phyloP scores from a whole-genome alignment of 768 basidiomycete genomes.

The Leccinum subgranulosum region DNA sequence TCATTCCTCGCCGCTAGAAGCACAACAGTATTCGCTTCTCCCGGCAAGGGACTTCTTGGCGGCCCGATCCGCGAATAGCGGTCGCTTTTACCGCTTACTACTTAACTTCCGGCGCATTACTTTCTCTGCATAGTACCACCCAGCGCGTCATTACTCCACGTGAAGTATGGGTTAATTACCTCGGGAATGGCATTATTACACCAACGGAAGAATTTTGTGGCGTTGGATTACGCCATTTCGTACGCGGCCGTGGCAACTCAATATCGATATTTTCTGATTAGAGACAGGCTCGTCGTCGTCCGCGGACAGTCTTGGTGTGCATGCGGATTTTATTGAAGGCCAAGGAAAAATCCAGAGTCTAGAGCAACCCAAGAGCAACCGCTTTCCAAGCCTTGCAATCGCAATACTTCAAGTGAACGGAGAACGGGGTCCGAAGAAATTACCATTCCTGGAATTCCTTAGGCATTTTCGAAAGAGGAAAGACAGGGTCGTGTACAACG shows the following conservation, averaged over 20 bases:
- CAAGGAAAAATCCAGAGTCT: slow-evolving; percentile 10
- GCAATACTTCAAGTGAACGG: slow-evolving; percentile 2
- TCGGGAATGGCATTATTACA: slow-evolving; percentile 4
- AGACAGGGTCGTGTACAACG: neutral
- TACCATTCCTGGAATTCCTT: neutral
- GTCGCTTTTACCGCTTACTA: neutral
- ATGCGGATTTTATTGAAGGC: neutral
- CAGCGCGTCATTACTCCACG: neutral
- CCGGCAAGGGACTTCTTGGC: slow-evolving; percentile 17
- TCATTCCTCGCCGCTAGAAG: slow-evolving; percentile 1
- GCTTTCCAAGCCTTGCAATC: neutral
- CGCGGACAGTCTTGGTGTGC: slow-evolving; percentile 5
- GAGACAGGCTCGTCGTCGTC: neutral
- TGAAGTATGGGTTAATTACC: neutral
- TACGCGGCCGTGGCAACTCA: neutral
- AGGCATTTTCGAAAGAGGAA: slow-evolving; percentile 3
- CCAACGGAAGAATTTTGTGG: neutral
- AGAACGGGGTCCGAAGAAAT: neutral
- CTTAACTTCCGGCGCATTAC: neutral
- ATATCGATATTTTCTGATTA: neutral
- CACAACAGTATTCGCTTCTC: neutral
- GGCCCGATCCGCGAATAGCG: slow-evolving; percentile 8
- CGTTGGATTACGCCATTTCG: neutral
- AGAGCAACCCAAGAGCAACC: neutral
- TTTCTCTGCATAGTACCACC: neutral